Percentiles rank a stretch among this genome's conserved stretches.
Conservation (phyloP, 1,139 yeast species). For the Candida tunisiensis region DNA sequence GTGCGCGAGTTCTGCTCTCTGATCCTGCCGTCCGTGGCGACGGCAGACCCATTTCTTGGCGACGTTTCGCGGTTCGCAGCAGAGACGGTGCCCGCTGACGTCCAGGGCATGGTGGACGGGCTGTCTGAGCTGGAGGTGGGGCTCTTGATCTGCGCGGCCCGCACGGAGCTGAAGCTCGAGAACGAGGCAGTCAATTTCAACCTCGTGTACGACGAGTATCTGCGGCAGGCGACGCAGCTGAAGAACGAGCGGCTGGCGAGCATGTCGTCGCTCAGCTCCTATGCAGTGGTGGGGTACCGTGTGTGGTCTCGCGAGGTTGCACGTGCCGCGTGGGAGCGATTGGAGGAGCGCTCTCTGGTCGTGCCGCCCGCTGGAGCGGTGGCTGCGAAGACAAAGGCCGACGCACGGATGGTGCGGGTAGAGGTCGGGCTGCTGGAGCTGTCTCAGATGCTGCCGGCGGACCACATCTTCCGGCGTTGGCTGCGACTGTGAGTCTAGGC, state of each 20-base stretch:
- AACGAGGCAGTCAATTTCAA: constrained; percentile 45
- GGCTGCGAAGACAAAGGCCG: constrained; percentile 4
- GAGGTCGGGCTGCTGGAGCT: constrained; percentile 19
- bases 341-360: constrained; percentile 15
- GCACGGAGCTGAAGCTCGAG: constrained; percentile 46
- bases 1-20: constrained; percentile 36
- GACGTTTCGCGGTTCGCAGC: too few species aligned
- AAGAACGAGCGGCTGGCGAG: constrained; percentile 25
- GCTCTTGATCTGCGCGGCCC: constrained; percentile 53
- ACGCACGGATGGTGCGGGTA: constrained; percentile 15
- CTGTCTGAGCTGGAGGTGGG: constrained; percentile 57
- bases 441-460: constrained; percentile 13
- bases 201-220: constrained; percentile 63
- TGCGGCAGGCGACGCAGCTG: constrained; percentile 31
- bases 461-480: constrained; percentile 16
- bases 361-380: too few species aligned
- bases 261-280: constrained; percentile 7
- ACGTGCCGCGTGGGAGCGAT: constrained; percentile 20
- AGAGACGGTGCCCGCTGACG: constrained; percentile 15
- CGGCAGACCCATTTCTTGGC: constrained; percentile 14
- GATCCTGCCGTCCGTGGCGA: not conserved
- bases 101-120: constrained; percentile 21
- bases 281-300: constrained; percentile 13
- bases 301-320: constrained; percentile 18
- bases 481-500: too few species aligned